These are phyloP conservation scores for Leucocoprinus sp. DNA, from an alignment of 768 basidiomycete species.

Conservation along the genomic window DNA sequence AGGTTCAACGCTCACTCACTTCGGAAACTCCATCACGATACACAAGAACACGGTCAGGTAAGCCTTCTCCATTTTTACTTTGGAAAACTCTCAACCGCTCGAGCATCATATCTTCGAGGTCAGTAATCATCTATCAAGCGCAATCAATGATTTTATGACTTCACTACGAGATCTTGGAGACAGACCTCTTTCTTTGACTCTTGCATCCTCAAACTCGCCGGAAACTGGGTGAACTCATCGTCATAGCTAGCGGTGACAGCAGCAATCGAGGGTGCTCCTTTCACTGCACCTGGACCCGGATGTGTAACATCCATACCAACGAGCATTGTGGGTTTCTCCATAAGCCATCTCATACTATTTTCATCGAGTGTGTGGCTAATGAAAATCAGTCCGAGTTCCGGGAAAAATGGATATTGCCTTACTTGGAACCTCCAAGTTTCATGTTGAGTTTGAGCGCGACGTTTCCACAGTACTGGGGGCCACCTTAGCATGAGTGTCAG, in stretches of 20 bases:
- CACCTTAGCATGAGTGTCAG: slow-evolving; percentile 33
- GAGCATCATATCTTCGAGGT: slow-evolving; percentile 54
- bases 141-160: neutral
- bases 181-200: slow-evolving; percentile 68
- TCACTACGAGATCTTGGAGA: neutral
- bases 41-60: slow-evolving; percentile 59
- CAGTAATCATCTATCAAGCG: slow-evolving; percentile 61
- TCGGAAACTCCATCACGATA: slow-evolving; percentile 84
- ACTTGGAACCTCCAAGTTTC: slow-evolving; percentile 79
- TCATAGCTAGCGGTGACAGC: slow-evolving; percentile 81
- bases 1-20: slow-evolving; percentile 29
- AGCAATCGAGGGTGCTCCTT: slow-evolving; percentile 74
- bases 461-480: slow-evolving; percentile 68
- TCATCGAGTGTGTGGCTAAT: slow-evolving; percentile 39
- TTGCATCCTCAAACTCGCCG: slow-evolving; percentile 67
- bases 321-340: slow-evolving; percentile 59
- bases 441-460: slow-evolving; percentile 78
- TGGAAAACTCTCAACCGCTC: slow-evolving; percentile 54
- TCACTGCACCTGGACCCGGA: slow-evolving; percentile 66
- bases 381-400: slow-evolving; percentile 7
- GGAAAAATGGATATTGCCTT: slow-evolving; percentile 15
- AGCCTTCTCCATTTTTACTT: slow-evolving; percentile 34
- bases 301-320: slow-evolving; percentile 81
- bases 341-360: slow-evolving; percentile 53
- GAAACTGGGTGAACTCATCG: slow-evolving; percentile 55